Evolutionary conservation across 1,139 yeast genomes (phyloP), one percentile per base, ranked within the genome.

Genomic region (Hemisphaericaspora xylofermentans): DNA sequence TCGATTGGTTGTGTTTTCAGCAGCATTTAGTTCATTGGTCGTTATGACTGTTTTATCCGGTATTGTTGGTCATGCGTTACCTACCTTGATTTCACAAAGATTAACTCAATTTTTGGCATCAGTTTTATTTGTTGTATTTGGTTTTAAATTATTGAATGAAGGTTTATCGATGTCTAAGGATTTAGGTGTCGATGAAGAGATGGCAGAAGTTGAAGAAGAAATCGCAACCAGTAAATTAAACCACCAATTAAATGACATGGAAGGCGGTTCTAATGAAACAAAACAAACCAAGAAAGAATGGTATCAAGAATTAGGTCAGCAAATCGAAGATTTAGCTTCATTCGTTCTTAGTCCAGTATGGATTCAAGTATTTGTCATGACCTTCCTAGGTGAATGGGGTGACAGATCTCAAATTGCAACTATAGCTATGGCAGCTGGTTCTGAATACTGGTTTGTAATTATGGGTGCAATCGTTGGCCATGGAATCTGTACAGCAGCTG

Each of bases 341-440:
- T 77, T 82, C 45, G 67, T 89, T 13, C 70, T 93, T 40, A 85
- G 96, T 5, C 98, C 98, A 2, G 69, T 83, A 13, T 93, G 96
- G 91, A 85, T 91, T 52, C 97, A 93, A 67, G 94, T 93, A 4
- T 93, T 93, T 60, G 82, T 84, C 41, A 91, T 94, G 98, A 88
- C 96, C 2, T 94, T 94, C 61, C 71, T 93, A 43, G 98, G 97
- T 44, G 99, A 93, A 68, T 89, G 98, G 95, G 99, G 99, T 38
- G 99, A 93, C 63, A 82, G 98, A 57, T 89, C 97, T 12, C 99
- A 93, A 66, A 88, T 93, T 41, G 96, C 98, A 29, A 94, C 97
- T 33, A 89, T 93, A 56, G 98, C 98, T 40, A 86, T 93, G 95
- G 98, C 98, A 37, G 96, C 98, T 1, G 97, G 97, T 30, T 83